These are phyloP conservation scores for Tolypocladium sp. DNA, from an alignment of 2,329 filamentous ascomycete species.

Conservation along the genomic window DNA sequence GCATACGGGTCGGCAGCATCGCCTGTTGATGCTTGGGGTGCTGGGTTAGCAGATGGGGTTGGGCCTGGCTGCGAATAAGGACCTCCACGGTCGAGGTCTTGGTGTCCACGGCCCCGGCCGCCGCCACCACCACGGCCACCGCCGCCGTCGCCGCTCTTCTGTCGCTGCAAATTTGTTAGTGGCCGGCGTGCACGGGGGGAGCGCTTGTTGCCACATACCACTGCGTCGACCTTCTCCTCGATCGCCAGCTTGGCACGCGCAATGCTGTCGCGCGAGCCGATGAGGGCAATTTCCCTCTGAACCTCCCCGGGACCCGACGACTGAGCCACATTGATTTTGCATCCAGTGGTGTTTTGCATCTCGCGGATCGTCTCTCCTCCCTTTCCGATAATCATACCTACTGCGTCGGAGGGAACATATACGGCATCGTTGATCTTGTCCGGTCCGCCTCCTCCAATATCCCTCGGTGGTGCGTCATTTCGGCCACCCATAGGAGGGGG, in stretches of 20 bases:
- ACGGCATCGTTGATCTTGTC: conserved; percentile 78
- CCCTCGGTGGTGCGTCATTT: conserved; percentile 20
- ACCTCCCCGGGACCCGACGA: conserved; percentile 68
- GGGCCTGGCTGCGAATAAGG: conserved; percentile 40
- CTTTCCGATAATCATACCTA: conserved; percentile 95
- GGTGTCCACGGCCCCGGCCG: conserved; percentile 32
- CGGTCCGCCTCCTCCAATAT: conserved; percentile 22
- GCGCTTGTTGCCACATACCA: conserved; percentile 45
- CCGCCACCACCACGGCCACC: conserved; percentile 34
- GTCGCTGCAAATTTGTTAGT: conserved; percentile 32
- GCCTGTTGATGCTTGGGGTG: conserved; percentile 33
- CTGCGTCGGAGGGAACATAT: conserved; percentile 79
- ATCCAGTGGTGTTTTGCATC: conserved; percentile 79
- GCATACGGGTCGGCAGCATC: conserved; percentile 63
- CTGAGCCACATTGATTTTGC: conserved; percentile 90
- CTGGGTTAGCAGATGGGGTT: conserved; percentile 31
- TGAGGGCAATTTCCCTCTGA: conserved; percentile 78
- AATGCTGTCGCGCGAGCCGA: conserved; percentile 70
- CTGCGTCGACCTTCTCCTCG: conserved; percentile 84
- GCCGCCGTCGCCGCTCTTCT: conserved; percentile 43
- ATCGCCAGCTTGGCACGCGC: conserved; percentile 75
- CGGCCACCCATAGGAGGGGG: conserved; percentile 17
- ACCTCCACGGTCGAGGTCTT: conserved; percentile 46
- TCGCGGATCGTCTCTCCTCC: conserved; percentile 90
- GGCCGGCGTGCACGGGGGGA: background rate